Percentiles rank a stretch among this genome's conserved stretches.
Conservation (phyloP, 345 rosid genomes). For the Reutealis trisperma region DNA sequence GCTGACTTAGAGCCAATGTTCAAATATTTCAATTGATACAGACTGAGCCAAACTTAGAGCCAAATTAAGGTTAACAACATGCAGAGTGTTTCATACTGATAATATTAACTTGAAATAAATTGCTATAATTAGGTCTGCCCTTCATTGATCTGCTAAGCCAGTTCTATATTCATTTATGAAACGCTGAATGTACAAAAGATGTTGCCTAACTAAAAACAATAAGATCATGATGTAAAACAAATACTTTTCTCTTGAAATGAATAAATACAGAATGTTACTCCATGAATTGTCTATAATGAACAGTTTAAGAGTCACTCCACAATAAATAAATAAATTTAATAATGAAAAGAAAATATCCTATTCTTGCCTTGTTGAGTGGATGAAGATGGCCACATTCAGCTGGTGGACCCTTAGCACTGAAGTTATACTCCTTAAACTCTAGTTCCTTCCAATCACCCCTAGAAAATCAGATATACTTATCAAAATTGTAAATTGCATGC, state of each 20-base stretch:
- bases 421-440: slow-evolving; percentile 91
- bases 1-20: too few relatives aligned
- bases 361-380: slow-evolving; percentile 85
- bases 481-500: slow-evolving; percentile 10
- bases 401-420: slow-evolving; percentile 85
- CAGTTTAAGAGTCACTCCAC: slow-evolving; percentile 1
- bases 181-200: too few relatives aligned
- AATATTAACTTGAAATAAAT: neutral
- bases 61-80: neutral
- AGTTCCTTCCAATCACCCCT: slow-evolving; percentile 88
- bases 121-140: neutral
- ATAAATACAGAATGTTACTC: neutral
- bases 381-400: slow-evolving; percentile 89
- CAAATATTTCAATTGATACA: too few relatives aligned
- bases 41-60: neutral
- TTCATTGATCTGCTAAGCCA: slow-evolving; percentile 11
- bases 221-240: neutral
- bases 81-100: neutral
- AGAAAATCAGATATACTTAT: slow-evolving; percentile 23
- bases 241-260: neutral
- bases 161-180: neutral
- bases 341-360: neutral
- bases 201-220: neutral
- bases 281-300: neutral
- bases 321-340: neutral